Evolutionary conservation across 1,284 basidiomycete genomes (phyloP), one percentile per base, ranked within the genome.

Genomic region (Vanrija sp.): DNA sequence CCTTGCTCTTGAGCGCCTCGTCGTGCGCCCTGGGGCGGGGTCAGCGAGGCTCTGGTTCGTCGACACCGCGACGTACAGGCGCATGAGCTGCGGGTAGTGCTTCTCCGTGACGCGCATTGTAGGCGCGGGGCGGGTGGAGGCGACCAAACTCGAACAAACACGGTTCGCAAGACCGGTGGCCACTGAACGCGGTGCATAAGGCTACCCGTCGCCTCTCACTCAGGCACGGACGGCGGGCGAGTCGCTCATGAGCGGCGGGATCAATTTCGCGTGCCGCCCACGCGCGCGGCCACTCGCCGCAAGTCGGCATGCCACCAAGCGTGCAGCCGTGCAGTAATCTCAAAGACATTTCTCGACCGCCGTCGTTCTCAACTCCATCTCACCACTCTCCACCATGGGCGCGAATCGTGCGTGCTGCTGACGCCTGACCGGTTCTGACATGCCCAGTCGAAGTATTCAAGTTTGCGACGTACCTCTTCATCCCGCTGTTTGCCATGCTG

Each of bases 391-490:
- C 46, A 61, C 25, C 28, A 61, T 61, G 59, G 59, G 59, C 52
- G 58, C 45, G n/a, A 61, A 61, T 44, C 51, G 59, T 61, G 49
- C 45, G 55, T 26, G 10, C 34, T 34, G 34, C 34, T 15, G 12
- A 34, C 34, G 34, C 28, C 28, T 28, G 28, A 28, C 34, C 34
- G 14, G 34, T n/a, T 16, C 9, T n/a, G 47, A 18, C 49, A 18
- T 3, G 5, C n/a, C 16, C 40, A 75, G 73, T 93, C 54, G 90
- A 93, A 75, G 83, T 92, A 18, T 89, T 91, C 83, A 91, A 90
- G 77, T 92, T 92, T 65, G 85, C 84, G 2, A 79, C 91, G 34
- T 95, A 96, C 77, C 84, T 95, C 57, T 91, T 91, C 72, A 86
- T 94, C 62, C 92, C 92, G 0, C 83, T 94, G 50, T 80, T 83